Evolutionary conservation across 352 stramenopile genomes (phyloP).

Genomic region (Phytophthora chlamydospora): DNA sequence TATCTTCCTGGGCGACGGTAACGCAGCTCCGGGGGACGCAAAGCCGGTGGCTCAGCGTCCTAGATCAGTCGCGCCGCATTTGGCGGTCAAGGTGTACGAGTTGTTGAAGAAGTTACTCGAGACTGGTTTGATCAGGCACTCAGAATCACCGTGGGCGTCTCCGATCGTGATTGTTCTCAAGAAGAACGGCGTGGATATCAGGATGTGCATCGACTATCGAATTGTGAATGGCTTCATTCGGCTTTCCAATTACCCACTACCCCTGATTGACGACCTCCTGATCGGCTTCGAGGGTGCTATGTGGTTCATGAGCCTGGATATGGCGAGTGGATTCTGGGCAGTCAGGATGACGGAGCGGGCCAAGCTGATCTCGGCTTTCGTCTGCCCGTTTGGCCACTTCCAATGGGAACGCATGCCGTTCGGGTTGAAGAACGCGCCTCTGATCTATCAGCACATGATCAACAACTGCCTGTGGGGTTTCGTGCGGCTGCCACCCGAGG

Average conservation of each 20-base stretch:
- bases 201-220: conserved; percentile 32
- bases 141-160: background rate
- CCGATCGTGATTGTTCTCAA: conserved; percentile 9
- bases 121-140: conserved; percentile 1
- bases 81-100: conserved; percentile 9
- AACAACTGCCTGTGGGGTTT: conserved; percentile 28
- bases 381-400: conserved; percentile 33
- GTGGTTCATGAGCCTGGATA: conserved; percentile 30
- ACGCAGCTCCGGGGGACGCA: background rate
- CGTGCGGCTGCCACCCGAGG: background rate
- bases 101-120: conserved; percentile 7
- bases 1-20: background rate
- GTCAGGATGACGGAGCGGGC: conserved; percentile 17
- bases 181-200: conserved; percentile 11
- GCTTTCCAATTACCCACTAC: conserved; percentile 24
- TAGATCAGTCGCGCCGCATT: background rate
- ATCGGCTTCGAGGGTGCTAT: conserved; percentile 24
- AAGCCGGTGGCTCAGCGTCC: background rate
- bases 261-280: conserved; percentile 29
- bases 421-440: conserved; percentile 24
- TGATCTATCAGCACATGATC: conserved; percentile 21
- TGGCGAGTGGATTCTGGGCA: conserved; percentile 28
- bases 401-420: conserved; percentile 31
- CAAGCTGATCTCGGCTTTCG: conserved; percentile 21
- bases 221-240: conserved; percentile 21